Conservation (phyloP, 768 basidiomycete genomes). For the Mycena epipterygia region DNA sequence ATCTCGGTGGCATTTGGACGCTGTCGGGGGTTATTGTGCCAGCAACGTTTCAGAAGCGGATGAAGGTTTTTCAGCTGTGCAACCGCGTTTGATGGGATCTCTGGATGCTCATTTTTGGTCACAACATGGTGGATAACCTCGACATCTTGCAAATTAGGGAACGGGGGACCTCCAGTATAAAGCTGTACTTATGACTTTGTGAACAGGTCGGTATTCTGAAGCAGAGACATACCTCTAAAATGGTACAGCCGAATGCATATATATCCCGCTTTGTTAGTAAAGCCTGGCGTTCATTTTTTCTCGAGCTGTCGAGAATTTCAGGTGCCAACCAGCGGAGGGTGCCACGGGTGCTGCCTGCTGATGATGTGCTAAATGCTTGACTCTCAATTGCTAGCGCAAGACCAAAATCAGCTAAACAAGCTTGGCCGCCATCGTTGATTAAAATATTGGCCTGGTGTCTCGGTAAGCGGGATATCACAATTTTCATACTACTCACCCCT, state of each 20-base stretch:
- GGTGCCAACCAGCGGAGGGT: constrained; percentile 19
- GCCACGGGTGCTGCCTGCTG: constrained; percentile 8
- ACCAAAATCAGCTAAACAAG: constrained; percentile 20
- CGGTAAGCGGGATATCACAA: constrained; percentile 1
- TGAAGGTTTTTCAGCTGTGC: constrained; percentile 4
- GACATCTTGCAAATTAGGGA: constrained; percentile 8
- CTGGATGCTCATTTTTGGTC: constrained; percentile 8
- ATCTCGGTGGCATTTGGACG: constrained; percentile 15
- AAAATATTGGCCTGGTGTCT: constrained; percentile 10
- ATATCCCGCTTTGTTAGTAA: constrained; percentile 13
- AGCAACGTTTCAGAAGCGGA: constrained; percentile 17
- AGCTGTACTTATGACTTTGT: constrained; percentile 11
- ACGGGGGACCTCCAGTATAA: constrained; percentile 14
- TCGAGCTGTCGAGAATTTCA: constrained; percentile 20
- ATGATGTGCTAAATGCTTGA: constrained; percentile 17
- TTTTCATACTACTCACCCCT: constrained; percentile 1
- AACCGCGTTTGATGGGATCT: constrained; percentile 8
- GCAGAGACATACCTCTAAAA: constrained; percentile 13
- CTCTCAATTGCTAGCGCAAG: constrained; percentile 12
- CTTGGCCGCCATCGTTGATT: constrained; percentile 4
- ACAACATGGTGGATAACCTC: constrained; percentile 11
- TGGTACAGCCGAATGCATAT: constrained; percentile 15
- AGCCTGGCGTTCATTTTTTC: constrained; percentile 16
- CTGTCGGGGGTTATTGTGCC: constrained; percentile 6
- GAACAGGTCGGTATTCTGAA: background rate